Percentiles rank a stretch among this genome's conserved stretches.
These are phyloP conservation scores for Ganoderma multipileum DNA, from an alignment of 1,284 basidiomycete species.

Conservation along the genomic window DNA sequence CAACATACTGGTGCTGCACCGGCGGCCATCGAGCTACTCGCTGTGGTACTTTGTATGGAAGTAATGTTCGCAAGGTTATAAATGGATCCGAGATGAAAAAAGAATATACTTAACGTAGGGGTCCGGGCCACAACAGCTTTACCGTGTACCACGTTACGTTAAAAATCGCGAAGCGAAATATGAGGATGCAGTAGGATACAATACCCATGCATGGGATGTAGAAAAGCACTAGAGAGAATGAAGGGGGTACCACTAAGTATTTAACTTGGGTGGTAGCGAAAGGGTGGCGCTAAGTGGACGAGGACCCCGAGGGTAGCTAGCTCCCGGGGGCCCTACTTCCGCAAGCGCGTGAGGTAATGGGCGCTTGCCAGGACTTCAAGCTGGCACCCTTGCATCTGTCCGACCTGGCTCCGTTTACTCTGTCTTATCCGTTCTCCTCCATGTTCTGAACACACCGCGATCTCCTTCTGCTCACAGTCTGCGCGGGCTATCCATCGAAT, in stretches of 20 bases:
- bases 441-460: not conserved
- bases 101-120: too few species aligned
- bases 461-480: not conserved
- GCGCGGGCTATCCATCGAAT: not conserved
- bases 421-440: not conserved
- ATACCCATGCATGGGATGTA: not conserved
- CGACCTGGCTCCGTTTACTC: not conserved
- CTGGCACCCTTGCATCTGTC: not conserved
- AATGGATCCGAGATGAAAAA: not conserved
- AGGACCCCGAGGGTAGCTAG: too few species aligned
- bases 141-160: too few species aligned
- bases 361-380: not conserved
- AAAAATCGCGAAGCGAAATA: not conserved
- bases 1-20: too few species aligned
- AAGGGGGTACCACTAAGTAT: too few species aligned
- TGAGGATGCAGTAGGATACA: not conserved
- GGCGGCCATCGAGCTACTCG: not conserved
- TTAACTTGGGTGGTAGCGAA: too few species aligned
- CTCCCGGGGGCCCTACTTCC: not conserved
- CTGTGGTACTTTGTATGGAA: not conserved
- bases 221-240: too few species aligned
- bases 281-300: too few species aligned
- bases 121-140: too few species aligned
- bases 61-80: not conserved
- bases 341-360: not conserved